These are phyloP conservation scores for Podospora didyma DNA, from an alignment of 495 filamentous ascomycete species.

Conservation along the genomic window DNA sequence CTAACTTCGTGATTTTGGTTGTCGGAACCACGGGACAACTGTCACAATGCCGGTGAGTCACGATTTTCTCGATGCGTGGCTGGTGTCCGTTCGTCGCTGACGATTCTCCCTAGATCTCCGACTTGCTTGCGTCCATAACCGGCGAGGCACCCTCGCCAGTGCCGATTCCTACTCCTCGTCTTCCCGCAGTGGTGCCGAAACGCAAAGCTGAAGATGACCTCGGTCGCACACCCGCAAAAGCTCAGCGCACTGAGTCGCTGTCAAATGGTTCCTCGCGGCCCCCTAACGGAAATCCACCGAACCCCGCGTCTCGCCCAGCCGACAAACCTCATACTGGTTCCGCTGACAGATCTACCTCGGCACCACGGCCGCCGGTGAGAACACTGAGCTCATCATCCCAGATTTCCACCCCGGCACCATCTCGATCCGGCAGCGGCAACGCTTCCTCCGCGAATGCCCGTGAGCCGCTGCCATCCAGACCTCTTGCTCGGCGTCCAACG, in stretches of 20 bases:
- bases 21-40: neutral
- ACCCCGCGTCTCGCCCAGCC: constrained; percentile 12
- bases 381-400: constrained; percentile 14
- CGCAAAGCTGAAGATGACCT: constrained; percentile 51
- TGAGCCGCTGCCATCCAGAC: constrained; percentile 15
- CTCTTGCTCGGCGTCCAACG: constrained; percentile 13
- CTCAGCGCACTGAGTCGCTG: constrained; percentile 22
- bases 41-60: constrained; percentile 27
- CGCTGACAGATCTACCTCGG: neutral
- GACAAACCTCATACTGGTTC: constrained; percentile 5
- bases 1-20: constrained; percentile 6
- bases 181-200: constrained; percentile 31
- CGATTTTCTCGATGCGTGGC: neutral
- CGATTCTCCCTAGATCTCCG: constrained; percentile 38
- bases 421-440: neutral
- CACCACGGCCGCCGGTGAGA: constrained; percentile 2
- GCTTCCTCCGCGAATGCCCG: neutral
- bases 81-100: constrained; percentile 5
- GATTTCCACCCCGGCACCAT: neutral
- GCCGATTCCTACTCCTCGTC: constrained; percentile 24
- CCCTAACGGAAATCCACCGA: constrained; percentile 12
- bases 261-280: constrained; percentile 12
- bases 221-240: constrained; percentile 24
- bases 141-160: constrained; percentile 41
- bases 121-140: constrained; percentile 53